Evolutionary conservation across 2,329 filamentous ascomycete genomes (phyloP).

Genomic region (Neurospora sp.): DNA sequence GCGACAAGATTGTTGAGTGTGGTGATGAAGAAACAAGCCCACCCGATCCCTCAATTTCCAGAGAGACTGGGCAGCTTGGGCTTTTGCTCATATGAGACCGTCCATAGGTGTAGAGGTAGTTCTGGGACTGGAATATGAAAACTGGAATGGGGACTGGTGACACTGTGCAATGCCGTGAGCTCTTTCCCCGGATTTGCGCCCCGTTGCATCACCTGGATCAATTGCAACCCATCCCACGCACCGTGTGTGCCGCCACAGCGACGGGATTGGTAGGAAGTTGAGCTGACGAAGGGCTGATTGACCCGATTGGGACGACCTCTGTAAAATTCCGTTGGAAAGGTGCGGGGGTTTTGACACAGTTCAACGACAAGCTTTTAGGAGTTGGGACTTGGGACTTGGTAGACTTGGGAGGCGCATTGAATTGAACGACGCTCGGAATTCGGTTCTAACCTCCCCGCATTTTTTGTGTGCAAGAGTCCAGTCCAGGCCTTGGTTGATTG

Average conservation of each 20-base stretch:
- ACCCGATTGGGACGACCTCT: background rate
- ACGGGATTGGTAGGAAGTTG: background rate
- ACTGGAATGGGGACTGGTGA: background rate
- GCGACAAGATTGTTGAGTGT: background rate
- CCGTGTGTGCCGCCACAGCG: background rate
- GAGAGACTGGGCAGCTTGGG: background rate
- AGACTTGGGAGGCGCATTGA: background rate
- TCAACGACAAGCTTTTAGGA: background rate
- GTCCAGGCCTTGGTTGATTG: background rate
- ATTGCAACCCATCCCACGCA: background rate
- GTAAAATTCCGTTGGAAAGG: background rate
- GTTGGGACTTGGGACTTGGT: background rate
- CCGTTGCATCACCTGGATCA: background rate
- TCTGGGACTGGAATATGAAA: background rate
- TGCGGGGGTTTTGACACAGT: background rate
- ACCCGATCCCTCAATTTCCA: background rate
- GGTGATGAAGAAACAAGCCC: background rate
- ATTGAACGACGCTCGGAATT: background rate
- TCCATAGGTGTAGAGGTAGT: background rate
- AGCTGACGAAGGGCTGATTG: background rate
- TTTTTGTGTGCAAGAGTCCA: background rate
- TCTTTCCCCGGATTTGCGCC: background rate
- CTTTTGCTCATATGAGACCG: background rate
- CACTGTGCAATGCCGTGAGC: background rate
- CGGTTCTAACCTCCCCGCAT: background rate